Conservation (phyloP, 1,139 yeast genomes). For the Yamadazyma triangularis region DNA sequence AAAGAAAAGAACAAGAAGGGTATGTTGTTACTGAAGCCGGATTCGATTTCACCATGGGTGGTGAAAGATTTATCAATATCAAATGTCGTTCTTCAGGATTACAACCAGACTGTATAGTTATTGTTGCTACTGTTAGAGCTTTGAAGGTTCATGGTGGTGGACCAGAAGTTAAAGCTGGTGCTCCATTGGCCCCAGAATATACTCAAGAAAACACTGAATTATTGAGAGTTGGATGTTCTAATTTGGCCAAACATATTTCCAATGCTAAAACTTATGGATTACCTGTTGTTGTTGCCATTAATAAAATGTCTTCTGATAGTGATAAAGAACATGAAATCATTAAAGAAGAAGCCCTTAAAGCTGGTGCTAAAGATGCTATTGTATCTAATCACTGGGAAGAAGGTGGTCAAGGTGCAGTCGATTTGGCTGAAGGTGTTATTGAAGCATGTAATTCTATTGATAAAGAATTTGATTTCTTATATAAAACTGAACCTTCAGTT, state of each 20-base stretch:
- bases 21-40: constrained; percentile 98
- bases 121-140: constrained; percentile 97
- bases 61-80: constrained; percentile 94
- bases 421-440: constrained; percentile 81
- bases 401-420: constrained; percentile 94
- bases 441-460: constrained; percentile 56
- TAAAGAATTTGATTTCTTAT: constrained; percentile 64
- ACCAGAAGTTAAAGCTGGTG: constrained; percentile 95
- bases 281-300: constrained; percentile 95
- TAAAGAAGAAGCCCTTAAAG: constrained; percentile 76
- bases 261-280: constrained; percentile 85
- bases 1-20: constrained; percentile 65
- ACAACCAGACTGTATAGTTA: constrained; percentile 86
- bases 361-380: constrained; percentile 95
- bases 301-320: constrained; percentile 84
- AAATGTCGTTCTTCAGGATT: constrained; percentile 93
- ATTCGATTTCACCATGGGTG: constrained; percentile 99
- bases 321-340: constrained; percentile 81
- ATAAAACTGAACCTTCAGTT: constrained; percentile 65
- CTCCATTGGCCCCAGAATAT: constrained; percentile 83
- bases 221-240: constrained; percentile 79
- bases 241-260: constrained; percentile 85
- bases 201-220: constrained; percentile 82
- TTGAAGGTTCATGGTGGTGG: constrained; percentile 98
- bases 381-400: constrained; percentile 97